Conservation (phyloP, 75 land plant genomes). For the Azolla pinnata region DNA sequence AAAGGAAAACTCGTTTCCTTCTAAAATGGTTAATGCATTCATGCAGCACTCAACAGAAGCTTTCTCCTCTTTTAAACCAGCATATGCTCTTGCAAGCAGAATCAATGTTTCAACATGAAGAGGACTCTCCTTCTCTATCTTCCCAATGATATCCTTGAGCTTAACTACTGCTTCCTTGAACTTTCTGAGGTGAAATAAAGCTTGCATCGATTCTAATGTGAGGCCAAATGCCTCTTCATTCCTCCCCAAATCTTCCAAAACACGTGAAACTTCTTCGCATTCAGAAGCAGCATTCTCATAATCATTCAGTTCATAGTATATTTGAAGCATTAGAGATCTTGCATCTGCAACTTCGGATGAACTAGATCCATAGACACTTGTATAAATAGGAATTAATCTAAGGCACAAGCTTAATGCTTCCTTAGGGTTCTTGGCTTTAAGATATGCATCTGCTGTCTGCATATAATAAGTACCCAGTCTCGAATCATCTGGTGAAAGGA, state of each 20-base stretch:
- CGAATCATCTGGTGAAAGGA: not conserved
- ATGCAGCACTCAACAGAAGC: not conserved
- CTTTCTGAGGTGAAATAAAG: not conserved
- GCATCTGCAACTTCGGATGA: not conserved
- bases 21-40: constrained; percentile 1
- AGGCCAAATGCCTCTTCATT: not conserved
- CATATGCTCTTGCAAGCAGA: not conserved
- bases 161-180: not conserved
- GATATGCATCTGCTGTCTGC: not conserved
- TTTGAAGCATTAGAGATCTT: not conserved
- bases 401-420: not conserved
- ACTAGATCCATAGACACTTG: not conserved
- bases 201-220: not conserved
- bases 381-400: not conserved
- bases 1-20: not conserved
- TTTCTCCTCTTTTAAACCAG: not conserved
- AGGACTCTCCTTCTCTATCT: not conserved
- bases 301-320: not conserved
- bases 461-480: not conserved
- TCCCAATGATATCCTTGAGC: not conserved
- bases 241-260: not conserved
- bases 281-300: not conserved
- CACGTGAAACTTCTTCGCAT: not conserved
- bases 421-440: not conserved
- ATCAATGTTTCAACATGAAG: constrained; percentile 1